phyloP scores from a whole-genome alignment of 1,284 basidiomycete genomes.

The Malassezia obtusa region DNA sequence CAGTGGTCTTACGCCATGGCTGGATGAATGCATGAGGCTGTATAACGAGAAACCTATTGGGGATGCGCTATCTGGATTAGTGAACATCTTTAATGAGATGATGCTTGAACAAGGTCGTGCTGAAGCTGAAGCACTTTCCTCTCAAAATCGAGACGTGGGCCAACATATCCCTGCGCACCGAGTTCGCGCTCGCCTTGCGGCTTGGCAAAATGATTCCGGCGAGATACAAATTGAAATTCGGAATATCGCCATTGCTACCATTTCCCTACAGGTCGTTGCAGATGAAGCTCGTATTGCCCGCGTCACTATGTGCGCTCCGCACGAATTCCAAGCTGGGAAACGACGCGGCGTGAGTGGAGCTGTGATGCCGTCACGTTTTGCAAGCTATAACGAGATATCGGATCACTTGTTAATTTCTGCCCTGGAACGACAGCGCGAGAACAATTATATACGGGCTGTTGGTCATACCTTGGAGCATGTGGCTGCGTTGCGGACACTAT shows the following conservation, averaged over 20 bases:
- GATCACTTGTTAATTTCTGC: slow-evolving; percentile 13
- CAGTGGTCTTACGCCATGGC: slow-evolving; percentile 3
- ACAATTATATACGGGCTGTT: not conserved
- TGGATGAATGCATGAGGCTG: not conserved
- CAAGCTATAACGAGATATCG: slow-evolving; percentile 4
- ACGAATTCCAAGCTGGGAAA: not conserved
- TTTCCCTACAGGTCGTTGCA: not conserved
- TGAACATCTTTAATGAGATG: not conserved
- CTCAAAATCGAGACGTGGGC: not conserved
- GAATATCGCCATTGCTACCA: not conserved
- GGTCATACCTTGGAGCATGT: slow-evolving; percentile 5
- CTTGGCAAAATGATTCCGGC: not conserved
- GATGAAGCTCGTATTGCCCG: not conserved
- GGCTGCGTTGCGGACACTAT: slow-evolving; percentile 9
- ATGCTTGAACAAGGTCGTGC: not conserved
- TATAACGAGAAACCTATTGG: not conserved
- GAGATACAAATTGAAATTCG: slow-evolving; percentile 12
- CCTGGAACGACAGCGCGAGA: not conserved
- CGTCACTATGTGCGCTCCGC: slow-evolving; percentile 3
- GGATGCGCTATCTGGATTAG: not conserved
- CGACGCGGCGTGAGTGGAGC: not conserved
- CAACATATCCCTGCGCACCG: not conserved
- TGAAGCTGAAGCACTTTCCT: not conserved
- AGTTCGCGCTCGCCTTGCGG: slow-evolving; percentile 8
- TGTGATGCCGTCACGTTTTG: slow-evolving; percentile 4